Conservation (phyloP, 2,329 filamentous ascomycete genomes). For the Fusarium humuli region DNA sequence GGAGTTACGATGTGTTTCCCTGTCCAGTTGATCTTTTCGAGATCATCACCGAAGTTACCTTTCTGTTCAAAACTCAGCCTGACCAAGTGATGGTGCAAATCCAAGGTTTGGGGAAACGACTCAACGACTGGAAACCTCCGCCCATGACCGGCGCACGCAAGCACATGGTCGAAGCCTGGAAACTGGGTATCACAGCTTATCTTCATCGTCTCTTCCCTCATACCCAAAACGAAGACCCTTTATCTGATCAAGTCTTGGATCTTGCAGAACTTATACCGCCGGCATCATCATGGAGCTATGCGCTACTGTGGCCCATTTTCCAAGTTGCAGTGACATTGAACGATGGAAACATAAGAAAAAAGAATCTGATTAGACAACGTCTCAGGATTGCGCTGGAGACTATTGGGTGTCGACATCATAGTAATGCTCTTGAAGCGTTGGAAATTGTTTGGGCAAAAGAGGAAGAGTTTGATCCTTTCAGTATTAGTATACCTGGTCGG, state of each 20-base stretch:
- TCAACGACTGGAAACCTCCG: background rate
- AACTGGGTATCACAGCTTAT: conserved; percentile 5
- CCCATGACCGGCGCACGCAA: background rate
- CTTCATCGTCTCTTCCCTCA: background rate
- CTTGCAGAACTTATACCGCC: background rate
- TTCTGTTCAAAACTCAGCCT: background rate
- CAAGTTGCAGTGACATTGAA: background rate
- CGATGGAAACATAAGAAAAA: background rate
- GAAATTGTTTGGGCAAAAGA: background rate
- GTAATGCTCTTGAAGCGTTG: conserved; percentile 16
- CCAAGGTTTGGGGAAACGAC: background rate
- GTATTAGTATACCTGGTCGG: background rate
- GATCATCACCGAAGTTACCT: background rate
- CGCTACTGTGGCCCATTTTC: conserved; percentile 13
- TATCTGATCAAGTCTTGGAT: background rate
- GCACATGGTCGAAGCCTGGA: conserved; percentile 17
- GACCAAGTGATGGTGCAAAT: no score
- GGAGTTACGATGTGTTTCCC: conserved; percentile 25
- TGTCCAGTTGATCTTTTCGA: conserved; percentile 21
- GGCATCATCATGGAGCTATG: conserved; percentile 12
- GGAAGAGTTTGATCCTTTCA: background rate
- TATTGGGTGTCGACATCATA: conserved; percentile 23
- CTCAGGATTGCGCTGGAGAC: background rate
- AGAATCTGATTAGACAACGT: background rate
- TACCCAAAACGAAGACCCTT: no score